Conservation (phyloP, 2,329 filamentous ascomycete genomes). For the Colletotrichum sp. region DNA sequence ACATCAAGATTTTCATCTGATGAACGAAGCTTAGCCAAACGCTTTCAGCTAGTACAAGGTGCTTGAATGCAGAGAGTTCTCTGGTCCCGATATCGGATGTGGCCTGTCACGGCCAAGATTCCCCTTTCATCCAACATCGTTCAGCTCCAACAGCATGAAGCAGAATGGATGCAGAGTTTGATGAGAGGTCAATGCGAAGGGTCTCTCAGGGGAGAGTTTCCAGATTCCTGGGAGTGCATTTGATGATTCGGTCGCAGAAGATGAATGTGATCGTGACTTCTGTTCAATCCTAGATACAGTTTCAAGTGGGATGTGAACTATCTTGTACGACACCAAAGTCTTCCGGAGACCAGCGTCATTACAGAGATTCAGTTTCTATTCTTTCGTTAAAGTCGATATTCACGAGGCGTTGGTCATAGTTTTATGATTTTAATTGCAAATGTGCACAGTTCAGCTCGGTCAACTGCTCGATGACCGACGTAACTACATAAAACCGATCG, state of each 20-base stretch:
- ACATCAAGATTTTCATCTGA: not conserved
- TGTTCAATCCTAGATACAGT: not conserved
- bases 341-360: not conserved
- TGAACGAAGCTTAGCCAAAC: not conserved
- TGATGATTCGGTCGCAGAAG: not conserved
- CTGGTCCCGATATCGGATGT: not conserved
- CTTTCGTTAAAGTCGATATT: not conserved
- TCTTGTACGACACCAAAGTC: not conserved
- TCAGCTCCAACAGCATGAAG: not conserved
- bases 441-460: not conserved
- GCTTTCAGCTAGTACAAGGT: not conserved
- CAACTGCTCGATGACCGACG: not conserved
- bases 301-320: not conserved
- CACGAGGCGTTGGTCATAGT: not conserved
- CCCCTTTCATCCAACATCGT: not conserved
- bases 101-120: not conserved
- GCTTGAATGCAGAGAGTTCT: not conserved
- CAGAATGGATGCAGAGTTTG: not conserved
- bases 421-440: not conserved
- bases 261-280: not conserved
- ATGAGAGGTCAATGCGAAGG: not conserved
- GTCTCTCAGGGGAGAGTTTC: not conserved
- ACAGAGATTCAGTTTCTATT: not conserved
- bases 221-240: not conserved
- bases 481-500: not conserved